Conservation (phyloP, 1,139 yeast species). For the Geotrichum restrictum region DNA sequence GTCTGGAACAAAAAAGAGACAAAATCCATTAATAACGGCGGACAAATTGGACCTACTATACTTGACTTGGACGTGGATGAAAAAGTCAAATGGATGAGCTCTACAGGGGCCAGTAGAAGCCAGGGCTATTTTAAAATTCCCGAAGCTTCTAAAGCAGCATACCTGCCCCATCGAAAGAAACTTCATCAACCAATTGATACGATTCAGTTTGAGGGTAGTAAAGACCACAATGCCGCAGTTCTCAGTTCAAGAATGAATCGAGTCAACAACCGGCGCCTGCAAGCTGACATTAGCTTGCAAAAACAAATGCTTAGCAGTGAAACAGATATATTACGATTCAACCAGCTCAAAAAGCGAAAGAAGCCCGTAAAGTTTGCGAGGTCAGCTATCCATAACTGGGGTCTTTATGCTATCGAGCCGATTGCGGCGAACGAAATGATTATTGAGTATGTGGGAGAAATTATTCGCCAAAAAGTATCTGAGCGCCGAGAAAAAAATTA, state of each 20-base stretch:
- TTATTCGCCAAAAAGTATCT: conserved; percentile 90
- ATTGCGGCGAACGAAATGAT: conserved; percentile 95
- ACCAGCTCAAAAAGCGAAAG: conserved; percentile 77
- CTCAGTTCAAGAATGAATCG: conserved; percentile 82
- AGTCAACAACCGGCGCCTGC: conserved; percentile 84
- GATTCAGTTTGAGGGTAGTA: conserved; percentile 33
- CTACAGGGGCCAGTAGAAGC: conserved; percentile 66
- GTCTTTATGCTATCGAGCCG: conserved; percentile 89
- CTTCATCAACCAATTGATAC: conserved; percentile 43
- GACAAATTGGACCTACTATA: conserved; percentile 15
- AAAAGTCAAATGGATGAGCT: conserved; percentile 21
- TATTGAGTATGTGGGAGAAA: conserved; percentile 97
- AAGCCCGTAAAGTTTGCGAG: conserved; percentile 95
- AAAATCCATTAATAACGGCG: conserved; percentile 24
- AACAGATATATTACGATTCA: conserved; percentile 72
- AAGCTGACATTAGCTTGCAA: conserved; percentile 84
- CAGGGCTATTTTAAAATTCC: conserved; percentile 72
- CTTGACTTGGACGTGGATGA: conserved; percentile 20
- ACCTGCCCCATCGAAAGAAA: conserved; percentile 73
- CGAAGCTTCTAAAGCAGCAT: conserved; percentile 67
- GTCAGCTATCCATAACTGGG: conserved; percentile 98
- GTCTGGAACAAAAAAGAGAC: conserved; percentile 57
- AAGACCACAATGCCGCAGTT: conserved; percentile 38
- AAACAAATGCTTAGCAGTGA: conserved; percentile 74
- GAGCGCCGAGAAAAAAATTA: conserved; percentile 87